These are phyloP conservation scores for Didymella lethalis DNA, from an alignment of 2,329 filamentous ascomycete species.

Conservation along the genomic window DNA sequence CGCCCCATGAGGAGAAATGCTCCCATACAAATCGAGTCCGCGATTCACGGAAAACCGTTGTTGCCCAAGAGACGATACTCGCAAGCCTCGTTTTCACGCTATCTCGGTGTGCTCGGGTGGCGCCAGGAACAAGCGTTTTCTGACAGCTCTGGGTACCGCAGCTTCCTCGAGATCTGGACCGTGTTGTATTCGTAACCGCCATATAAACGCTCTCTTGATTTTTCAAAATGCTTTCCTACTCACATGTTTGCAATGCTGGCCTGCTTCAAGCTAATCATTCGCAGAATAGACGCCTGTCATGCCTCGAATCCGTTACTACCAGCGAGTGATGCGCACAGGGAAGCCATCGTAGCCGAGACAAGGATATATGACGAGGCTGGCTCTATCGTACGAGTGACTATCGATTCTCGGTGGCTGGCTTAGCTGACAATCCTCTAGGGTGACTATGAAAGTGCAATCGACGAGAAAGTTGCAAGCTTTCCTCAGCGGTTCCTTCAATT, in stretches of 20 bases:
- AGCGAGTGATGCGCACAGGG: conserved; percentile 59
- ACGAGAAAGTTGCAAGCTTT: conserved; percentile 32
- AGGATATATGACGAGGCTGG: conserved; percentile 66
- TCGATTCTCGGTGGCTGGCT: background rate
- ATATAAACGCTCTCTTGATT: conserved; percentile 12
- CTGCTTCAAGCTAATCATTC: conserved; percentile 23
- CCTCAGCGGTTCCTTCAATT: conserved; percentile 33
- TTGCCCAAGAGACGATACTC: conserved; percentile 18
- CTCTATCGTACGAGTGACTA: conserved; percentile 60
- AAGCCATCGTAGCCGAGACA: conserved; percentile 73
- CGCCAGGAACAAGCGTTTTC: conserved; percentile 9
- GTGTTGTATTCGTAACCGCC: conserved; percentile 7
- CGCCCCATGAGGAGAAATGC: conserved; percentile 29
- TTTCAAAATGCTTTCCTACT: background rate
- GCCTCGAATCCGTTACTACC: conserved; percentile 54
- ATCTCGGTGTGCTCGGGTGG: conserved; percentile 11
- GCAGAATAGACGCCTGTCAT: conserved; percentile 53
- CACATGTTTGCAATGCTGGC: conserved; percentile 22
- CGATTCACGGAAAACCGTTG: conserved; percentile 10
- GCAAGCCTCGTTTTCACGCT: conserved; percentile 12
- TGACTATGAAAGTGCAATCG: conserved; percentile 44
- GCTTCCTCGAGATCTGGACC: conserved; percentile 10
- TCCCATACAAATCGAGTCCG: conserved; percentile 14
- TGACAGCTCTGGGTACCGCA: conserved; percentile 16
- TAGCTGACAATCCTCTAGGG: conserved; percentile 41